Evolutionary conservation across 306 rosid species (phyloP), one percentile per base, ranked within the genome.

Genomic region (Ormosia emarginata): DNA sequence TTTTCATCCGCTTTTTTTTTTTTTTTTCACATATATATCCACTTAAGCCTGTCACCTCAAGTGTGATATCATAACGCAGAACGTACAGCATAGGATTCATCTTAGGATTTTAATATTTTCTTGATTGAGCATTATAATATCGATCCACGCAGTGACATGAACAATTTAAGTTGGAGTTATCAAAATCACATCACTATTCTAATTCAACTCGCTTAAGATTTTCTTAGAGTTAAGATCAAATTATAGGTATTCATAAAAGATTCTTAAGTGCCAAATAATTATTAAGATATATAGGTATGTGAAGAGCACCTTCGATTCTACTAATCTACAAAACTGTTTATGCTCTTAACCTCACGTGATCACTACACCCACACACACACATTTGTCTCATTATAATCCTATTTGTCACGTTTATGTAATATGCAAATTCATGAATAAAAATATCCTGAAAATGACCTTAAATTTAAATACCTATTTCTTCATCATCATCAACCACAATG

Each of bases 61-160:
- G 4, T 58, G 30, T 66, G 30, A 66, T 53, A 24, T 66, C 52
- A 53, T 67, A 43, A 53, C 13, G 46, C 67, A 79, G 47, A 13
- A n/a, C 17, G 40, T 8, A 67, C 55, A 58, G 82, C 75, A 40
- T 67, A 6, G 56, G 76, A 79, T 79, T 79, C 82, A 37, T 30
- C 43, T 46, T 79, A 67, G 3, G 39, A 13, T 37, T 49, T 24
- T 77, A 15, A 32, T 44, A 14, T 14, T 52, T 12, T 8, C 4
- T 24, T 24, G 24, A 24, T 65, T 37, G 9, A 30, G 15, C 68
- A 18, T 74, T 12, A 57, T 18, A 29, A 43, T 15, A 57, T 59
- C 14, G 10, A 75, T 61, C 46, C 76, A 33, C 61, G 30, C 17
- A 73, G 32, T 50, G 12, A 36, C 63, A 72, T 15, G 15, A 55